phyloP scores from a whole-genome alignment of 345 rosid genomes.

The Rhodomyrtus tomentosa region DNA sequence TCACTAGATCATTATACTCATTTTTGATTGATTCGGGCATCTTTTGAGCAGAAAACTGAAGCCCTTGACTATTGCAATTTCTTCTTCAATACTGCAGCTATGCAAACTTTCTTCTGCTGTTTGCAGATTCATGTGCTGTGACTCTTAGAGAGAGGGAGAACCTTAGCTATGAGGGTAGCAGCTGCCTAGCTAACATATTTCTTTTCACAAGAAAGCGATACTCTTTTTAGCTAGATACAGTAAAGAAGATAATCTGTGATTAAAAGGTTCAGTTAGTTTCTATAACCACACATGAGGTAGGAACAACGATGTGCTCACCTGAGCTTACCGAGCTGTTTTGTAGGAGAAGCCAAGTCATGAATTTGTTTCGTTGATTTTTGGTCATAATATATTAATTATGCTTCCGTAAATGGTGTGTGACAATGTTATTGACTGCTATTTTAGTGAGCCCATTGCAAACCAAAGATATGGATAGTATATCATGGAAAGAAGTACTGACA shows the following conservation, averaged over 20 bases:
- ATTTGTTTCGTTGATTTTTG: background rate
- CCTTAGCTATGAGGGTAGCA: background rate
- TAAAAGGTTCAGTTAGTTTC: background rate
- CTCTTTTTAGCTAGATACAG: background rate
- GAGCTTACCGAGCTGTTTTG: background rate
- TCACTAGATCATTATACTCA: background rate
- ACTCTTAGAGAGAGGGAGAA: background rate
- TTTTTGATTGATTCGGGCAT: background rate
- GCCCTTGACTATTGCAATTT: background rate
- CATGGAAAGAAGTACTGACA: background rate
- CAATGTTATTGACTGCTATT: background rate
- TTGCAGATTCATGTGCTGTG: background rate
- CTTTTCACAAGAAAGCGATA: background rate
- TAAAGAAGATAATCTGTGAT: background rate
- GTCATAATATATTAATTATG: background rate
- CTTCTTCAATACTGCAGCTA: background rate
- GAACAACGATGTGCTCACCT: background rate
- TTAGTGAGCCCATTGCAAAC: background rate
- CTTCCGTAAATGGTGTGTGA: background rate
- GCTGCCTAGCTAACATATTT: background rate
- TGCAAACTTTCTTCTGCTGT: background rate
- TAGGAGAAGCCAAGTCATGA: background rate
- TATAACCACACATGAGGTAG: background rate
- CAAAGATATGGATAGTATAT: background rate
- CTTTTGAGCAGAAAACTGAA: background rate